phyloP scores from a whole-genome alignment of 306 rosid species.

The Corylus avellana region DNA sequence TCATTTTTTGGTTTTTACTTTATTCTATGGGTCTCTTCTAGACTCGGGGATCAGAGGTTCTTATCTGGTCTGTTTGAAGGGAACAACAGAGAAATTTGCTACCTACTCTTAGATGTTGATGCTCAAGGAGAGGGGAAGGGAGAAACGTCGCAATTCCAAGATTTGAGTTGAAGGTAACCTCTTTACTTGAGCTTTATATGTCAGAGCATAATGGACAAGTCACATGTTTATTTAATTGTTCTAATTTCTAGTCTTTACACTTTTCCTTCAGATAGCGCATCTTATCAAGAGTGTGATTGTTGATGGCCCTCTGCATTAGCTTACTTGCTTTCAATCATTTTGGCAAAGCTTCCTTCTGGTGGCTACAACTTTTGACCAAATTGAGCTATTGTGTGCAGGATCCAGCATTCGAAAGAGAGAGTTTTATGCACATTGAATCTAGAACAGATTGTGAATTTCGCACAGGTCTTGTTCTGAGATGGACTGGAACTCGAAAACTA shows the following conservation, averaged over 20 bases:
- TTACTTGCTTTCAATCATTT: background rate
- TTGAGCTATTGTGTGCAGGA: constrained; percentile 36
- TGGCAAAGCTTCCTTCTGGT: background rate
- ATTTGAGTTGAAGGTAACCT: background rate
- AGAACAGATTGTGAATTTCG: background rate
- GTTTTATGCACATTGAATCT: constrained; percentile 8
- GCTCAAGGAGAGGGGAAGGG: constrained; percentile 2
- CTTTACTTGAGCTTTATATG: constrained; percentile 1
- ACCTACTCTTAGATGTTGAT: background rate
- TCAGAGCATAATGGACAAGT: background rate
- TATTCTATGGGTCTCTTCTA: constrained; percentile 2
- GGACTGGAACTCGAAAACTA: constrained; percentile 80
- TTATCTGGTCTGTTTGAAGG: background rate
- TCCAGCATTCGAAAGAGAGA: constrained; percentile 26
- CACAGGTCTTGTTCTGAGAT: constrained; percentile 25
- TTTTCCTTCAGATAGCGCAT: background rate
- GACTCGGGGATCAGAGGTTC: background rate
- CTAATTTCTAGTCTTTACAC: background rate
- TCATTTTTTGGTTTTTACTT: background rate
- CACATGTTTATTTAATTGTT: background rate
- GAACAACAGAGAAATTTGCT: background rate
- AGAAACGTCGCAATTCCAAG: background rate
- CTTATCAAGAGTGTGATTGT: background rate
- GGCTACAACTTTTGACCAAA: background rate
- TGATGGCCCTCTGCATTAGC: background rate